These are phyloP conservation scores for Anthracocystis setariae DNA, from an alignment of 1,284 basidiomycete species.

Conservation along the genomic window DNA sequence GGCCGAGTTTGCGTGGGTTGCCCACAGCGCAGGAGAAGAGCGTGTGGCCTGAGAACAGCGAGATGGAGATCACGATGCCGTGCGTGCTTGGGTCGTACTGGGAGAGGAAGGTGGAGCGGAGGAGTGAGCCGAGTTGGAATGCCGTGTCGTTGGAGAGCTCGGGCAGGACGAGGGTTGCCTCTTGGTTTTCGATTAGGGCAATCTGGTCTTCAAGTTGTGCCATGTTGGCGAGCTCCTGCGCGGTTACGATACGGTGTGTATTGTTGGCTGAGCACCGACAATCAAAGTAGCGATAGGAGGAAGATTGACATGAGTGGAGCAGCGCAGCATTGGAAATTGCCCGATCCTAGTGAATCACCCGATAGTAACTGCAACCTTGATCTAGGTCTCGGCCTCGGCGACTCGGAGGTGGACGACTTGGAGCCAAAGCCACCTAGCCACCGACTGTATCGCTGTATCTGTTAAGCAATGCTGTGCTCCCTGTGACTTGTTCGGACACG, in stretches of 20 bases:
- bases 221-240: background rate
- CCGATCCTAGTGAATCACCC: too few species aligned
- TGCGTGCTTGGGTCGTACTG: slow-evolving; percentile 9
- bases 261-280: background rate
- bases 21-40: slow-evolving; percentile 48
- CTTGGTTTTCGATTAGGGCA: slow-evolving; percentile 22
- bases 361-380: too few species aligned
- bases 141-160: slow-evolving; percentile 33
- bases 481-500: too few species aligned
- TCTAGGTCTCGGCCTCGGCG: too few species aligned
- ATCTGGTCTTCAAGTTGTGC: slow-evolving; percentile 9
- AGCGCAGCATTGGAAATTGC: too few species aligned
- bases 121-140: slow-evolving; percentile 35
- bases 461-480: too few species aligned
- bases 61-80: slow-evolving; percentile 50
- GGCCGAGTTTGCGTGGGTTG: slow-evolving; percentile 22
- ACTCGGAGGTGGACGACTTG: too few species aligned
- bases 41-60: slow-evolving; percentile 43
- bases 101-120: slow-evolving; percentile 32
- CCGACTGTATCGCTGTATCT: too few species aligned
- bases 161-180: slow-evolving; percentile 21
- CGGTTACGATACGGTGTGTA: background rate
- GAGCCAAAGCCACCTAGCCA: too few species aligned
- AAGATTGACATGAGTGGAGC: too few species aligned
- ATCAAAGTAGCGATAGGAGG: background rate